Evolutionary conservation across 257 asterid species (phyloP).

Genomic region (Datura wrightii): DNA sequence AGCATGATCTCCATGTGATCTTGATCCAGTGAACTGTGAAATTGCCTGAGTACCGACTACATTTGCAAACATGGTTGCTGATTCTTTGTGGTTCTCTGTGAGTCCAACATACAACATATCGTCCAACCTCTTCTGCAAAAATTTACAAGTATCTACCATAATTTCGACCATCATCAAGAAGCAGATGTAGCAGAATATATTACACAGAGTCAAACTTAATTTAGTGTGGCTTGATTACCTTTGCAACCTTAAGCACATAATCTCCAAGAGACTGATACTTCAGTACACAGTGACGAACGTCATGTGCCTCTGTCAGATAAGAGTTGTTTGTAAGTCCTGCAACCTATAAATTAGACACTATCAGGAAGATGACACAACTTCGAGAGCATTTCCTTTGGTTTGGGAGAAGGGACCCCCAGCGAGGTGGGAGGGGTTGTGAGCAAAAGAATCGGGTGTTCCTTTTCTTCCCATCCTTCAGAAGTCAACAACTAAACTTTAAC

Average conservation of each 20-base stretch:
- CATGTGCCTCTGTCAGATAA: constrained; percentile 71
- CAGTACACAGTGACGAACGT: constrained; percentile 83
- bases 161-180: constrained; percentile 37
- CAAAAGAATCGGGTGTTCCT: neutral
- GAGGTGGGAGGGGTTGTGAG: neutral
- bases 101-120: constrained; percentile 91
- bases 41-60: constrained; percentile 93
- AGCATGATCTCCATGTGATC: constrained; percentile 45
- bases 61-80: constrained; percentile 88
- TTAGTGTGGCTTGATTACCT: constrained; percentile 59
- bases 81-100: constrained; percentile 91
- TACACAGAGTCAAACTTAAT: neutral
- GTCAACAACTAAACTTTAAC: neutral
- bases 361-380: constrained; percentile 22
- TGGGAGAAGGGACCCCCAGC: constrained; percentile 15
- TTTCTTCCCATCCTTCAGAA: neutral
- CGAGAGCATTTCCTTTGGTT: constrained; percentile 31
- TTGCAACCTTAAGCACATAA: constrained; percentile 88
- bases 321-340: constrained; percentile 97
- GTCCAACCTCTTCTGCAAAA: constrained; percentile 91
- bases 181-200: constrained; percentile 15
- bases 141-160: constrained; percentile 49
- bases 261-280: constrained; percentile 75
- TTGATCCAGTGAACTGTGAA: constrained; percentile 61
- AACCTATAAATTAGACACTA: constrained; percentile 44